Conservation (phyloP, 805 yeast genomes). For the Wickerhamiella slavikovae region DNA sequence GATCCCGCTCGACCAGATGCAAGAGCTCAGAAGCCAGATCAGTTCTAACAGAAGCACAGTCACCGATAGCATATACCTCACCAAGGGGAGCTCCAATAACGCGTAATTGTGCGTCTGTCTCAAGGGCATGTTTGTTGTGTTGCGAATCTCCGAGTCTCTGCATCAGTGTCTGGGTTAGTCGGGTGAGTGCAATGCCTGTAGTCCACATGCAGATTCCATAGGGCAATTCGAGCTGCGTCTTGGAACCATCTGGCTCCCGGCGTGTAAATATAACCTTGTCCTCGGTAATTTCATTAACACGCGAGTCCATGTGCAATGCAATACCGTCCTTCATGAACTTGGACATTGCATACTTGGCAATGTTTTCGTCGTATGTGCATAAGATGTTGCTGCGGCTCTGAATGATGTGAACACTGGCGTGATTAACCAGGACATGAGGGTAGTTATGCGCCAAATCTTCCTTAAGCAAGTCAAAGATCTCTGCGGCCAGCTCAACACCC, state of each 20-base stretch:
- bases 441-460: conserved; percentile 38
- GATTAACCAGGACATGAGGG: conserved; percentile 41
- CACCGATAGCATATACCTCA: conserved; percentile 54
- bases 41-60: conserved; percentile 46
- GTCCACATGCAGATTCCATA: conserved; percentile 59
- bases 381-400: conserved; percentile 49
- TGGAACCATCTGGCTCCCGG: conserved; percentile 24
- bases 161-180: conserved; percentile 36
- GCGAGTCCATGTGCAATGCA: conserved; percentile 41
- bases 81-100: conserved; percentile 49
- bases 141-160: conserved; percentile 27
- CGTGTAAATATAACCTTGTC: conserved; percentile 40
- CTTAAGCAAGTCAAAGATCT: conserved; percentile 41
- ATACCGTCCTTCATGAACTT: conserved; percentile 42
- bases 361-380: conserved; percentile 46
- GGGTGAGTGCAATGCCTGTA: conserved; percentile 52
- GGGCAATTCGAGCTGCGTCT: conserved; percentile 27
- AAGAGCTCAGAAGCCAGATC: conserved; percentile 36
- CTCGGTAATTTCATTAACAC: conserved; percentile 36
- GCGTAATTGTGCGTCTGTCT: conserved; percentile 52
- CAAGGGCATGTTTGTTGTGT: conserved; percentile 47
- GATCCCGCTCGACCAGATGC: conserved; percentile 24
- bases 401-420: conserved; percentile 44
- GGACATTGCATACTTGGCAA: conserved; percentile 42
- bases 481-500: conserved; percentile 58